A percentile compares a stretch with the other conserved stretches of the same genome.
Conservation (phyloP, 1,284 basidiomycete genomes). For the Cryptococcus hybrid region DNA sequence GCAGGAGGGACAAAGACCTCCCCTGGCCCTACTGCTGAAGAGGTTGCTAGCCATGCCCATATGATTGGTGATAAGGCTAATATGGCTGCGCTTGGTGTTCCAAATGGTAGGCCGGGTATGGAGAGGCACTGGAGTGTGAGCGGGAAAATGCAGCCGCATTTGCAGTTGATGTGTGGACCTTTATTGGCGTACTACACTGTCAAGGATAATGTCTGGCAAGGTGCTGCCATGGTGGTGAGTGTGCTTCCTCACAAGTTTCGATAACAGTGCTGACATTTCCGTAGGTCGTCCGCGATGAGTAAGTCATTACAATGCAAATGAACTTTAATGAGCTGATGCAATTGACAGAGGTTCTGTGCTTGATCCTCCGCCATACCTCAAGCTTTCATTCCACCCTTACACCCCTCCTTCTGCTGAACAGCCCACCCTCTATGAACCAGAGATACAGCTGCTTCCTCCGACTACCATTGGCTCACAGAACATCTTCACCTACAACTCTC, state of each 20-base stretch:
- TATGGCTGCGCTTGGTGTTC: not conserved
- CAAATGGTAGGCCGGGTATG: constrained; percentile 13
- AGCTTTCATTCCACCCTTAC: constrained; percentile 55
- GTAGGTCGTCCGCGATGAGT: constrained; percentile 20
- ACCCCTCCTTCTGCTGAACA: constrained; percentile 21
- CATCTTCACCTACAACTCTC: constrained; percentile 74
- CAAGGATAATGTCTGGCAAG: constrained; percentile 73
- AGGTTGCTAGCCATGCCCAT: constrained; percentile 16
- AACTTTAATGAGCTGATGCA: constrained; percentile 2
- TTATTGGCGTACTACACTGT: constrained; percentile 89
- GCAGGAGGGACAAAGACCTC: constrained; percentile 33
- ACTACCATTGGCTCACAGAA: constrained; percentile 61
- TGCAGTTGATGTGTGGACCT: constrained; percentile 63
- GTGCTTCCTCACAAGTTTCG: constrained; percentile 55
- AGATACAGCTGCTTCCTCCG: constrained; percentile 15
- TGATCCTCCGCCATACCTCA: constrained; percentile 68
- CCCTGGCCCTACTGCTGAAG: constrained; percentile 30
- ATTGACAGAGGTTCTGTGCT: constrained; percentile 62
- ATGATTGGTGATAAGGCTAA: not conserved
- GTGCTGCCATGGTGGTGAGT: constrained; percentile 68
- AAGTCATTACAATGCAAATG: constrained; percentile 2
- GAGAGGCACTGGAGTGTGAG: constrained; percentile 29
- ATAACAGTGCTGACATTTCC: not conserved
- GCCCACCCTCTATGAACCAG: constrained; percentile 15
- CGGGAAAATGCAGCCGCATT: constrained; percentile 49